Evolutionary conservation across 192 early-diverging fungal genomes (phyloP).

Genomic region (Dissophora ornata): DNA sequence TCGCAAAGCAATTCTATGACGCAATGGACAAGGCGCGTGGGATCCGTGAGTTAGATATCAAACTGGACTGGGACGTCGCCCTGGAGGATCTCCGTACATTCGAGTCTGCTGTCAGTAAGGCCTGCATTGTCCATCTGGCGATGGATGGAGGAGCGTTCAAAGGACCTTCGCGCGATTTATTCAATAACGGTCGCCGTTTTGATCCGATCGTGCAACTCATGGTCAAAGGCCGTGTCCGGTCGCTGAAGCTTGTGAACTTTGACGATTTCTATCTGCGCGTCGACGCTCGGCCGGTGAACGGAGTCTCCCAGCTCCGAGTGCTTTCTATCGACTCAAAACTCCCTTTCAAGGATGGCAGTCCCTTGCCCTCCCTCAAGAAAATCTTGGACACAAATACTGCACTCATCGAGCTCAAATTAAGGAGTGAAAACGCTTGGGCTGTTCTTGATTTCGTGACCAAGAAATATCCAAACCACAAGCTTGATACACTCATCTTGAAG

Average conservation of each 20-base stretch:
- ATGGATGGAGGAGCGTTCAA: no score
- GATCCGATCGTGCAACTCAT: no score
- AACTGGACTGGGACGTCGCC: not conserved
- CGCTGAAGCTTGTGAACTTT: no score
- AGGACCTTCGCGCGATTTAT: no score
- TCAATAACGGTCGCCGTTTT: no score
- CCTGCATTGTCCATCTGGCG: not conserved
- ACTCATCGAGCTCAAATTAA: not conserved
- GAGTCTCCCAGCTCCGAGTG: no score
- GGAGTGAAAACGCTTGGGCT: not conserved
- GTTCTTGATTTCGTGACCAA: not conserved
- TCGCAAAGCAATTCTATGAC: constrained; percentile 8
- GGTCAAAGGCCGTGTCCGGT: no score
- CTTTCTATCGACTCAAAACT: not conserved
- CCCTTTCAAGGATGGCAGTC: not conserved
- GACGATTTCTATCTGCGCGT: no score
- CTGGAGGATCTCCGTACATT: constrained; percentile 6
- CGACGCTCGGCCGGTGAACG: no score
- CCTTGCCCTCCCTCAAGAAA: not conserved
- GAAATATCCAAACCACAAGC: not conserved
- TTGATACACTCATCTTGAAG: not conserved
- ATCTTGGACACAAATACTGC: not conserved
- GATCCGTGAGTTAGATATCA: constrained; percentile 3
- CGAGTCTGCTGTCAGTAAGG: not conserved
- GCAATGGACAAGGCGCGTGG: constrained; percentile 2